Evolutionary conservation across 371 early-diverging fungal genomes (phyloP).

Genomic region (Umbelopsis sp.): DNA sequence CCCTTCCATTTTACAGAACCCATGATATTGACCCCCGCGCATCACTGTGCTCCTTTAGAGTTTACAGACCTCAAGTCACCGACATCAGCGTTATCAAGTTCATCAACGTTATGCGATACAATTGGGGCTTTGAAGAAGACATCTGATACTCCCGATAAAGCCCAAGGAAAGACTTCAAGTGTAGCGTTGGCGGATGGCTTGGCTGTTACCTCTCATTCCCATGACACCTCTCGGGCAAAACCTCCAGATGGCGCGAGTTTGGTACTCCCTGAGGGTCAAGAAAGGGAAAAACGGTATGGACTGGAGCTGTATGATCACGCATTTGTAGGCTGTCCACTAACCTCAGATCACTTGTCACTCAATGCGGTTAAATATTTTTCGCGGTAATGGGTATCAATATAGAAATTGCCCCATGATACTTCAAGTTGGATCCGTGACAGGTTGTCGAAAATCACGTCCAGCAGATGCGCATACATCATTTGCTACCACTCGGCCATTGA

Average conservation of each 20-base stretch:
- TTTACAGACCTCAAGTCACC: constrained; percentile 5
- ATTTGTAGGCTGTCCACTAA: neutral
- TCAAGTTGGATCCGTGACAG: constrained; percentile 4
- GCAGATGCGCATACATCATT: neutral
- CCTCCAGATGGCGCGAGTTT: neutral
- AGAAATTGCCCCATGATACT: constrained; percentile 18
- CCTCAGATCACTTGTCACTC: constrained; percentile 7
- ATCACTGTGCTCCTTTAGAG: constrained; percentile 1
- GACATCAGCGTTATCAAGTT: constrained; percentile 9
- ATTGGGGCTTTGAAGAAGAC: neutral
- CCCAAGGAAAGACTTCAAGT: neutral
- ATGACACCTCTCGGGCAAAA: neutral
- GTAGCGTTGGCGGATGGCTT: neutral
- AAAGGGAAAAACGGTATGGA: neutral
- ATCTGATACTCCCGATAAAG: neutral
- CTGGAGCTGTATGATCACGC: neutral
- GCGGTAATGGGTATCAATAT: neutral
- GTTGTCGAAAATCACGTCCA: constrained; percentile 2
- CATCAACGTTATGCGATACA: constrained; percentile 1
- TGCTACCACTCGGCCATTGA: neutral
- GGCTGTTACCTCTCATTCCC: neutral
- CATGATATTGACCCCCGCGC: constrained; percentile 2
- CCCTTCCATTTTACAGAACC: neutral
- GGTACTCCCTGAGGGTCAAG: neutral
- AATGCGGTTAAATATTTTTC: neutral